Percentiles rank a stretch among this genome's conserved stretches.
phyloP scores from a whole-genome alignment of 495 filamentous ascomycete genomes.

The Podospora anserina region DNA sequence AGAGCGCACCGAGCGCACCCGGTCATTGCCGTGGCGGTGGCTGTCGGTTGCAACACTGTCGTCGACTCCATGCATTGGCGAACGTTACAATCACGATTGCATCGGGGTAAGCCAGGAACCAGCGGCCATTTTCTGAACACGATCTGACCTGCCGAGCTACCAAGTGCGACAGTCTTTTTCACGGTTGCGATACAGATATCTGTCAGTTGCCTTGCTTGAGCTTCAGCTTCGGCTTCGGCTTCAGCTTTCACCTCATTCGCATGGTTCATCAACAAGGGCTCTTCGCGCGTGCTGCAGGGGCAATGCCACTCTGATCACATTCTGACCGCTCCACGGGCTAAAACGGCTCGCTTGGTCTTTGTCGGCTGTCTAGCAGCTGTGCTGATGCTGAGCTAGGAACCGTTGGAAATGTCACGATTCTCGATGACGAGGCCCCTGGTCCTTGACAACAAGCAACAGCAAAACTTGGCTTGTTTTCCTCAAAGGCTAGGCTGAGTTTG shows the following conservation, averaged over 20 bases:
- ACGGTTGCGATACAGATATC: too few species aligned
- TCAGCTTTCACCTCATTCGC: not conserved
- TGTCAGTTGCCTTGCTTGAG: not conserved
- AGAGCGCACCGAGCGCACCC: constrained; percentile 18
- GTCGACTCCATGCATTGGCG: constrained; percentile 27
- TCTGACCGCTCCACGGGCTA: not conserved
- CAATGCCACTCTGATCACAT: constrained; percentile 13
- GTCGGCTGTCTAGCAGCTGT: not conserved
- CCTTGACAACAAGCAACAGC: not conserved
- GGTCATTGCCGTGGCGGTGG: constrained; percentile 32
- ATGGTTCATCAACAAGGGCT: not conserved
- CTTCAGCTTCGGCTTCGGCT: not conserved
- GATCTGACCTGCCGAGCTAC: constrained; percentile 25
- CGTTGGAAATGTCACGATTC: not conserved
- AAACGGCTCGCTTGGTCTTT: not conserved
- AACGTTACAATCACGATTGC: constrained; percentile 40
- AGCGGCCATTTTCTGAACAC: constrained; percentile 26
- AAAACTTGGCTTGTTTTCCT: not conserved
- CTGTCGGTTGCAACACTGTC: constrained; percentile 33
- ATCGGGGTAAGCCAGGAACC: constrained; percentile 40
- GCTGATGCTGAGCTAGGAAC: not conserved
- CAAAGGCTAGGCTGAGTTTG: not conserved
- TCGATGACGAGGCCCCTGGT: not conserved
- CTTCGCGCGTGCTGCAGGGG: constrained; percentile 15
- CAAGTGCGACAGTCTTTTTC: not conserved